These are phyloP conservation scores for Platanthera zijinensis DNA, from an alignment of 106 monocot genomes.

Conservation along the genomic window DNA sequence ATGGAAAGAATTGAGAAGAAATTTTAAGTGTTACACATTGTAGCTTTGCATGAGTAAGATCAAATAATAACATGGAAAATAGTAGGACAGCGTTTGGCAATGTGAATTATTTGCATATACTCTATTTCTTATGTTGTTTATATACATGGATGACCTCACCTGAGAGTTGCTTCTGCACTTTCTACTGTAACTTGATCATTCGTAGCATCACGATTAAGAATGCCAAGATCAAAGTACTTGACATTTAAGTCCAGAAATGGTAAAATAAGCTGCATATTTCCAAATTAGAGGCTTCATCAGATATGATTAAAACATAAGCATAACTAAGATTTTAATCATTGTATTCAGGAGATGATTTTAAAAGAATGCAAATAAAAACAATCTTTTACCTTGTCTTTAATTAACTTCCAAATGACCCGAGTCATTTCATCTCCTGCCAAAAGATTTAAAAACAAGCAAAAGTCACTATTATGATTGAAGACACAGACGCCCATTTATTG, in stretches of 20 bases:
- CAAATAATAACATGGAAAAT: neutral
- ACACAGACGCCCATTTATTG: neutral
- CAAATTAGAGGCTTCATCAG: neutral
- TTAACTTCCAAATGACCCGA: conserved; percentile 63
- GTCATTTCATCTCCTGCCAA: conserved; percentile 78
- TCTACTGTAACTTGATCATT: conserved; percentile 71
- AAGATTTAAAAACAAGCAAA: neutral
- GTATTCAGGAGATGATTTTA: neutral
- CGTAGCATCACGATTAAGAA: conserved; percentile 67
- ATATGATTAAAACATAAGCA: neutral
- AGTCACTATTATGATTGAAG: neutral
- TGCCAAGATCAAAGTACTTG: conserved; percentile 68
- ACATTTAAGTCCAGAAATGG: conserved; percentile 74
- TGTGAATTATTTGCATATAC: neutral
- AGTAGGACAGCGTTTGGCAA: neutral
- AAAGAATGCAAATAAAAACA: neutral
- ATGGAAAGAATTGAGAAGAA: neutral
- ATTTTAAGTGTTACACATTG: neutral
- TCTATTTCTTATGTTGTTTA: neutral
- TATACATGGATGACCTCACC: conserved; percentile 22
- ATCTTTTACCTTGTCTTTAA: conserved; percentile 53
- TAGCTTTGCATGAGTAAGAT: neutral
- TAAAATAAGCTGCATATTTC: conserved; percentile 54
- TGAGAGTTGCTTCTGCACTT: conserved; percentile 69
- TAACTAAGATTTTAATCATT: neutral